These are phyloP conservation scores for Hypholoma fasciculare DNA, from an alignment of 768 basidiomycete species.

Conservation along the genomic window DNA sequence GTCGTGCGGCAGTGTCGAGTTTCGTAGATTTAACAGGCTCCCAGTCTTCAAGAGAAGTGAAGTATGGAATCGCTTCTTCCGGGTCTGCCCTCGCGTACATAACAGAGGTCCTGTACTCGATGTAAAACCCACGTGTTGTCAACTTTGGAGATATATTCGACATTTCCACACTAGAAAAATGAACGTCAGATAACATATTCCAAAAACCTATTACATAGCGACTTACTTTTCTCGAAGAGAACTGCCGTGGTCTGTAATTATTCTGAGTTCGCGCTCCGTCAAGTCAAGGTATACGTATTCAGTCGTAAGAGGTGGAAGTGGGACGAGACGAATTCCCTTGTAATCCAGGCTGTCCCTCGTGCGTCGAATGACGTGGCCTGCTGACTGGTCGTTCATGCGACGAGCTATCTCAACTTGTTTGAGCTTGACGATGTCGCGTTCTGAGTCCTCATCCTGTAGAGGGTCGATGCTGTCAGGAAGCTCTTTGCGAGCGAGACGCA, in stretches of 20 bases:
- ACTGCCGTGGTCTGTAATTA: conserved; percentile 11
- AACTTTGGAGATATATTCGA: conserved; percentile 5
- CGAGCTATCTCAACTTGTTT: conserved; percentile 1
- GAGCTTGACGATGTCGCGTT: background rate
- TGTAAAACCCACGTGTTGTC: conserved; percentile 14
- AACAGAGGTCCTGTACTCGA: conserved; percentile 13
- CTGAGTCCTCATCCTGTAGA: background rate
- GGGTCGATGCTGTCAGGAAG: background rate
- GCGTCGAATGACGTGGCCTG: conserved; percentile 16
- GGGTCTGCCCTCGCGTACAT: conserved; percentile 9
- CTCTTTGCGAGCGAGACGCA: conserved; percentile 6
- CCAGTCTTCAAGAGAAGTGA: conserved; percentile 15
- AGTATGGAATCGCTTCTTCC: conserved; percentile 9
- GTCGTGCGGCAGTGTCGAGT: conserved; percentile 10
- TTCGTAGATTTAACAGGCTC: conserved; percentile 15
- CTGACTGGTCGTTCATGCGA: conserved; percentile 16
- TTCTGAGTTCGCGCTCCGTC: conserved; percentile 16
- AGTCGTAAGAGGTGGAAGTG: conserved; percentile 7
- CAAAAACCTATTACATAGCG: no score
- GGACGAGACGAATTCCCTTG: conserved; percentile 12
- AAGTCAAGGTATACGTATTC: conserved; percentile 9
- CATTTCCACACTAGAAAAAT: conserved; percentile 7
- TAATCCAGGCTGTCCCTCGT: conserved; percentile 11
- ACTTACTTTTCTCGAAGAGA: conserved; percentile 16
- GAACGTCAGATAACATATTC: background rate